A percentile compares a stretch with the other conserved stretches of the same genome.
Evolutionary conservation across 441 rosid genomes (phyloP).

Genomic region (Populus hybrid): DNA sequence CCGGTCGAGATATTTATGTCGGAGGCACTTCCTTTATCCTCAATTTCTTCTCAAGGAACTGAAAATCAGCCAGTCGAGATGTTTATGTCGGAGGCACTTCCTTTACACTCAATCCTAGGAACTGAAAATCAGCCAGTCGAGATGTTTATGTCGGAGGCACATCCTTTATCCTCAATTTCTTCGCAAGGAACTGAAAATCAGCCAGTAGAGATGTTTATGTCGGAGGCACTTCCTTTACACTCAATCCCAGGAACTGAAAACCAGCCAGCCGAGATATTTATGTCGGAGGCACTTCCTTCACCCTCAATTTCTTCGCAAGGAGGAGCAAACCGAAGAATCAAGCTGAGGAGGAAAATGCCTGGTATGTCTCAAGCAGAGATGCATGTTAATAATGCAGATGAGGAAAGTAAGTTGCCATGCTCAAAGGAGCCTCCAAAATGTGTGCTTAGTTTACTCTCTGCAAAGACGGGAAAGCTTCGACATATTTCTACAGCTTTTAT

Average conservation of each 20-base stretch:
- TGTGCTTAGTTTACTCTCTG: conserved; percentile 1
- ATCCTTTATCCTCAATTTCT: background rate
- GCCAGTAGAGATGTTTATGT: too few species aligned
- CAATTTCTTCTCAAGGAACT: conserved; percentile 22
- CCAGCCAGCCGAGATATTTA: background rate
- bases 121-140: conserved; percentile 4
- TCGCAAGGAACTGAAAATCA: conserved; percentile 25
- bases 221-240: background rate
- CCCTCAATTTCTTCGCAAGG: conserved; percentile 16
- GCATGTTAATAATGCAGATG: background rate
- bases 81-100: background rate
- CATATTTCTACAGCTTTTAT: conserved; percentile 1
- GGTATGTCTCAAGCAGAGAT: background rate
- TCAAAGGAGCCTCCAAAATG: conserved; percentile 12
- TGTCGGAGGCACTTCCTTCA: background rate
- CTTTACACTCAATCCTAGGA: conserved; percentile 16
- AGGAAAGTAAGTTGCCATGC: conserved; percentile 5
- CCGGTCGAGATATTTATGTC: background rate
- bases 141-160: background rate
- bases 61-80: conserved; percentile 13
- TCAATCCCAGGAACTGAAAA: conserved; percentile 17
- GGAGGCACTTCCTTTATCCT: background rate
- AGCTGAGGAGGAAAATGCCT: conserved; percentile 5
- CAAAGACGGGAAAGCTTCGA: conserved; percentile 4
- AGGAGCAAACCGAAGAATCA: conserved; percentile 30